Percentiles rank a stretch among this genome's conserved stretches.
phyloP scores from a whole-genome alignment of 345 rosid genomes.

The Lepidium didymum region DNA sequence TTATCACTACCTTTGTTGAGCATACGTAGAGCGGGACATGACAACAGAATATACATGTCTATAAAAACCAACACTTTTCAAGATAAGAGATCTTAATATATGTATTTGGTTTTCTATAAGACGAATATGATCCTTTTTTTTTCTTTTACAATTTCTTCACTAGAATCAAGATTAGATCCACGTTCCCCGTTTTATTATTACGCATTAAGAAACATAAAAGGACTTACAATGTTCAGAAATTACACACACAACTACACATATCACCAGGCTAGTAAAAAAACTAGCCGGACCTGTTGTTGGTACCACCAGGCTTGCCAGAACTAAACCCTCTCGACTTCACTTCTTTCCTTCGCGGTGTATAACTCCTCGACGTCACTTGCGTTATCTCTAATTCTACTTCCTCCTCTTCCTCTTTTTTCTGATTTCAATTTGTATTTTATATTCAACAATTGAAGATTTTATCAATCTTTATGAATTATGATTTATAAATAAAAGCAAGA shows the following conservation, averaged over 20 bases:
- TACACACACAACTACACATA: neutral
- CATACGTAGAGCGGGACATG: neutral
- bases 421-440: neutral
- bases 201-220: neutral
- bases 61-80: no score
- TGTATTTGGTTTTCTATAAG: neutral
- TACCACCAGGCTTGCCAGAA: constrained; percentile 15
- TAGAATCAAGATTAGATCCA: neutral
- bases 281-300: neutral
- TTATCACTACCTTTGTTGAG: neutral
- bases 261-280: no score
- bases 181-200: neutral
- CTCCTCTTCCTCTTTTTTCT: neutral
- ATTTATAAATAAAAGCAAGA: neutral
- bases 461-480: neutral
- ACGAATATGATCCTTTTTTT: neutral
- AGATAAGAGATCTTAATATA: neutral
- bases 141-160: neutral
- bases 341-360: neutral
- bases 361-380: constrained; percentile 23
- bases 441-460: neutral
- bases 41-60: neutral
- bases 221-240: neutral
- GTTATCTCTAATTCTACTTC: constrained; percentile 4
- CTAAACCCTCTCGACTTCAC: constrained; percentile 12